Evolutionary conservation across 1,284 basidiomycete genomes (phyloP), one percentile per base, ranked within the genome.

Genomic region (Hymenochaete sp.): DNA sequence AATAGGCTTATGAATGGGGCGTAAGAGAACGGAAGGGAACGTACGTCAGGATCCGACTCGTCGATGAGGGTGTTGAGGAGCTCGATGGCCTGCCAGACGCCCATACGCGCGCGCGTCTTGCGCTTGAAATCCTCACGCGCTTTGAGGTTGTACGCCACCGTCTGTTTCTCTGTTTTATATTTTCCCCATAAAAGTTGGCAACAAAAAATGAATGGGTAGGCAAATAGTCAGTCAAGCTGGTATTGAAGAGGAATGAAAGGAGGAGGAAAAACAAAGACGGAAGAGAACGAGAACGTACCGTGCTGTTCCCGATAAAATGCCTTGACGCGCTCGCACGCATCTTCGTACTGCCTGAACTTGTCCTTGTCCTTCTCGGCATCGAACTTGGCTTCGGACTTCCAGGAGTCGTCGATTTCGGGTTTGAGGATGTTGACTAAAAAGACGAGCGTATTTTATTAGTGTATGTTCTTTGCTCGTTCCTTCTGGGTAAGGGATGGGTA

Each of bases 11-110:
- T 10, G 31, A 33, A 28, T 28, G 39, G 3, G 11, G 37, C 22
- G 27, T 24, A 35, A 7, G 10, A 31, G 19, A 11, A 36, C 10
- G 27, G 22, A 28, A 50, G 46, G 51, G 35, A 45, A 64, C 77
- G 51, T 49, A 85, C 83, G 57, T 89, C 86, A 43, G 87, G 87
- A 62, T 91, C 90, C 5, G 85, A 89, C 55, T 92, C 87, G 61
- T 93, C 90, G 45, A 93, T 75, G 36, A 95, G 72, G 0, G 82
- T 91, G 59, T 93, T 81, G 48, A 95, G 78, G 70, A 82, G 78
- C 59, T 93, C 89, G 64, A 93, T 91, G 4, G 91, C 91, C 57
- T 91, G 80, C 91, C 91, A 93, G 26, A 95, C 70, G 44, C 71
- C 66, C 75, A 89, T 86, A n/a, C 76, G 68, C 3, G 73, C 79